Evolutionary conservation across 2,329 filamentous ascomycete genomes (phyloP), one percentile per base, ranked within the genome.

Genomic region (Mycocentrospora acerina): DNA sequence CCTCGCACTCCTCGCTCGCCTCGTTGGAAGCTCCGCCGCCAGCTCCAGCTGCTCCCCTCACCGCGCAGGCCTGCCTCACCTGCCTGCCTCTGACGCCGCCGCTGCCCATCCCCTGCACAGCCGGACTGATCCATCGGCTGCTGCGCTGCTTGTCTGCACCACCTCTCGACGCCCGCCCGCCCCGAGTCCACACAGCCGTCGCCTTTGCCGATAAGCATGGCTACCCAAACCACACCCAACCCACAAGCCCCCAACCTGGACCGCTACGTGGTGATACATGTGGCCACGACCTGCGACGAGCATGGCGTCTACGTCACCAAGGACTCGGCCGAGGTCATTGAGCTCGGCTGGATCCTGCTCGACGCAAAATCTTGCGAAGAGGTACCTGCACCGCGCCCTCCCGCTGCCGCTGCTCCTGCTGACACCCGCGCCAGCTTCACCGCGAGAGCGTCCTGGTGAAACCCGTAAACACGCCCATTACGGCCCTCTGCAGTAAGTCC

Each of bases 291-390:
- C 57, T 98, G 93, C 73, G 93, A 98, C 71, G 93, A 98, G 71
- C 93, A 98, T 73, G 93, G 93, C 49, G 93, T 98, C 53, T 98
- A 98, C 71, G 93, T 98, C 43, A 98, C 93, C 44, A 97, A 97
- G 74, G 93, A 98, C 73, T 97, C 93, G 43, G 93, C 93, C 48
- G 93, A 98, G 76, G 93, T 98, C 55, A 98, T 98, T 71, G 93
- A 98, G 80, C 80, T 98, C 66, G 93, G 91, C 51, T 98, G 93
- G 93, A 95, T 97, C 65, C 75, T 98, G 62, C 79, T 96, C 49
- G 90, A 96, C 68, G 86, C 89, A 53, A 93, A 91, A 75, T 86
- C 81, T 50, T 86, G 90, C 59, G 90, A 96, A 60, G 90, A 96
- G 86, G 90, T 95, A 48, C 36, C 37, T 37, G 42, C 40, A 24